Base-by-base conservation (phyloP, 139 green algal genomes). In the Mesotaenium endlicherianum region DNA sequence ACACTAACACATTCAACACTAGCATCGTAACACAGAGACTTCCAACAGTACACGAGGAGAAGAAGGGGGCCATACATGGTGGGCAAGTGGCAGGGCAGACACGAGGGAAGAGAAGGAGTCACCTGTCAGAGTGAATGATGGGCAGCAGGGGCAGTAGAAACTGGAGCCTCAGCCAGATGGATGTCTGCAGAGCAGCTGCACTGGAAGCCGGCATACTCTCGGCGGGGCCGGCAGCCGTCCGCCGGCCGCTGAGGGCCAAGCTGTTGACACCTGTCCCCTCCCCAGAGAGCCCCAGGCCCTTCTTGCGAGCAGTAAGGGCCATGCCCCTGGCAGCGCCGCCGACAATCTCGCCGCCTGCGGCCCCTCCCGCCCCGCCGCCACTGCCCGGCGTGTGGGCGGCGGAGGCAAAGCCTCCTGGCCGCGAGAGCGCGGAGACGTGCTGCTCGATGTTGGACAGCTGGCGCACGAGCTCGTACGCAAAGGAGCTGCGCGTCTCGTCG, bases 101-200 rank as follows among this genome's bases (percentile, higher is more conserved):
- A 26, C 20, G 26, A 64, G 53, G 26, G 53, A 64, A 64, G 50
- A 64, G 20, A 64, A 34, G 60, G 5, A 72, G 36, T 72, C 60
- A 78, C 70, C 70, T 78, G 16, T 20, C 70, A n/a, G 59, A 36
- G 26, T 82, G 43, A 42, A 82, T 79, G 16, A 82, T 6, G 6
- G 79, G 79, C 26, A 86, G 70, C 38, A 86, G 70, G 8, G 79
- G 79, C 38, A 86, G 79, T 26, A 86, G 4, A 16, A 86, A 86
- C 45, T 80, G 69, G 3, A 86, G 67, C 11, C 79, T 70, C 26
- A 85, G 71, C 79, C 79, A 86, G 4, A 86, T 4, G 6, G 79
- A 86, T 26, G 70, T 80, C 40, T 86, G 79, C 45, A 86, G 69
- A 2, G 79, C 70, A 3, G 79, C 79, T 49, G 70, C 67, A n/a